Evolutionary conservation across 805 yeast genomes (phyloP).

Genomic region (Ogataea trehalophila): DNA sequence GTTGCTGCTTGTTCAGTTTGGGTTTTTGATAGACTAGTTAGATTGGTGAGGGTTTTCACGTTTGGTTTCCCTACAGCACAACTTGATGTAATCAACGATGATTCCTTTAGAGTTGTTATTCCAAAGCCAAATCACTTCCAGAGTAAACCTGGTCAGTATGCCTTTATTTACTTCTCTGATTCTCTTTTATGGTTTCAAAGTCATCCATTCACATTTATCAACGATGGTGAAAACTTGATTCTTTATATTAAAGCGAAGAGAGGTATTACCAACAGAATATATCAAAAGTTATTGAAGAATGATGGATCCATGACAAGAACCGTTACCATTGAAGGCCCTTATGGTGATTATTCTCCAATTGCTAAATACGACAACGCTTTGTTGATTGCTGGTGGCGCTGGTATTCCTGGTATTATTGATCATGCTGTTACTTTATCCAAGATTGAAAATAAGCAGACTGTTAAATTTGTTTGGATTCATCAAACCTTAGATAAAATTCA

Average conservation of each 20-base stretch:
- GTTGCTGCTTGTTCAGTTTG: too few relatives aligned
- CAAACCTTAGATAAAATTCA: conserved; percentile 42
- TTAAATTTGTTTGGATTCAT: conserved; percentile 57
- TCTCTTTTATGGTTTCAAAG: conserved; percentile 58
- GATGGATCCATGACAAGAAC: conserved; percentile 29
- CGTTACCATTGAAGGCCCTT: conserved; percentile 61
- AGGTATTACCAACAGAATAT: conserved; percentile 46
- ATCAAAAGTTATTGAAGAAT: conserved; percentile 26
- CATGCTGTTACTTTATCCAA: conserved; percentile 31
- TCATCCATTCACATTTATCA: conserved; percentile 62
- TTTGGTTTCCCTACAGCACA: conserved; percentile 24
- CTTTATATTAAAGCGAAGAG: conserved; percentile 44
- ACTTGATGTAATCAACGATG: conserved; percentile 13
- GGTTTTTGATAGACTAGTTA: too few relatives aligned
- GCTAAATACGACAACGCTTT: conserved; percentile 45
- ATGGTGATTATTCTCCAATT: conserved; percentile 50
- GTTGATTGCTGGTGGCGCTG: conserved; percentile 67
- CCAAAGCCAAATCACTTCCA: conserved; percentile 48
- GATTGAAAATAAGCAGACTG: conserved; percentile 17
- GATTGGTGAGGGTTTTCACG: conserved; percentile 7
- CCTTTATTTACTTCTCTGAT: conserved; percentile 51
- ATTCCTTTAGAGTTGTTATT: conserved; percentile 41
- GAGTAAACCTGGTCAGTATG: conserved; percentile 51
- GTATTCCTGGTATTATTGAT: conserved; percentile 52
- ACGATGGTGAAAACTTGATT: conserved; percentile 32